These are phyloP conservation scores for Protomyces arabidopsidicola DNA, from an alignment of 1,139 yeast genomes.

Conservation along the genomic window DNA sequence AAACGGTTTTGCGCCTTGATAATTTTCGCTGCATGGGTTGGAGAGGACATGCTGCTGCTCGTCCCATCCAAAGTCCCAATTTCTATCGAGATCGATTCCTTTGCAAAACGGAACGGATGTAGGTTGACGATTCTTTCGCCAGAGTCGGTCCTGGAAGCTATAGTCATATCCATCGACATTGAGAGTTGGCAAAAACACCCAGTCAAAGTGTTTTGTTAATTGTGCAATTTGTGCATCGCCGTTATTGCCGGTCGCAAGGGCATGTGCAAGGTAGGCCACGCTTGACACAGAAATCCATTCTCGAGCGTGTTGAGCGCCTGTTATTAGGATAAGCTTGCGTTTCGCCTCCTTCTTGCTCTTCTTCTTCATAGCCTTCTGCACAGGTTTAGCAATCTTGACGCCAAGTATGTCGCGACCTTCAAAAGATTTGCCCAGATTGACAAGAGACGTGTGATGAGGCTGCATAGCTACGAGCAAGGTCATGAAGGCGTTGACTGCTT, in stretches of 20 bases:
- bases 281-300: constrained; percentile 84
- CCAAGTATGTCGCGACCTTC: constrained; percentile 70
- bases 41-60: constrained; percentile 3
- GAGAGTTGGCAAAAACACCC: constrained; percentile 71
- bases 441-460: constrained; percentile 57
- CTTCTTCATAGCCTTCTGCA: constrained; percentile 42
- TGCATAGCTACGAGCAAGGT: constrained; percentile 51
- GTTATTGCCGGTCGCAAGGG: constrained; percentile 53
- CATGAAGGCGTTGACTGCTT: constrained; percentile 68
- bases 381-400: constrained; percentile 44
- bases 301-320: constrained; percentile 84
- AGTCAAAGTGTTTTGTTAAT: constrained; percentile 54
- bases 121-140: constrained; percentile 85
- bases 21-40: constrained; percentile 40
- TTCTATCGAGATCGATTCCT: constrained; percentile 84
- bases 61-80: constrained; percentile 69
- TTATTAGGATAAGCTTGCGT: constrained; percentile 61
- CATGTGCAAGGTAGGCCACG: constrained; percentile 57
- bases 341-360: neutral
- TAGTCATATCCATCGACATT: constrained; percentile 90
- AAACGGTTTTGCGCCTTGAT: constrained; percentile 69
- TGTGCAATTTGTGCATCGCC: constrained; percentile 38
- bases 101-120: constrained; percentile 62
- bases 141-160: constrained; percentile 79
- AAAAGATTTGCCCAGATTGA: constrained; percentile 65